Evolutionary conservation across 2,329 filamentous ascomycete species (phyloP), one percentile per base, ranked within the genome.

Genomic region (Nemania abortiva): DNA sequence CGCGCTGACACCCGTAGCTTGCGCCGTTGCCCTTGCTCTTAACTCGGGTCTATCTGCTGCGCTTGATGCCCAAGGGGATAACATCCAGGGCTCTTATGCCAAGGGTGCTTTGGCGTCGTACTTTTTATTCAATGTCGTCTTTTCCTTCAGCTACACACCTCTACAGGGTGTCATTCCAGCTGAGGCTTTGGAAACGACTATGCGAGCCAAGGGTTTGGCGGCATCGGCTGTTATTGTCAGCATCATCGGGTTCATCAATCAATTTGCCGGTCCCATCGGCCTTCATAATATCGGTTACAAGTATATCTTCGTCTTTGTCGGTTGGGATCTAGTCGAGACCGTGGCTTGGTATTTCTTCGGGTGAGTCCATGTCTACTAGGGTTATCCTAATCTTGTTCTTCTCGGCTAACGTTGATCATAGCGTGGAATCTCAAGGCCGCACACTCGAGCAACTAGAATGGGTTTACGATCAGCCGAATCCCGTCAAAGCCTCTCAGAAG

Each of bases 81-180:
- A 75, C 27, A 77, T 84, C 49, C 71, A 79, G 64, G 61, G 73
- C 3, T 79, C 76, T 2, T 84, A 82, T 66, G 84, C 78, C 49
- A 77, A 81, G 69, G 82, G 82, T 18, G 83, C 82, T 3, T 77
- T 85, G 50, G 82, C 83, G 2, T 82, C 82, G 22, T 85, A 85
- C 76, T 85, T 85, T 73, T 75, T 86, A 18, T 85, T 86, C 79
- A 84, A 85, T 74, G 75, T 84, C 31, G 77, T 84, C 66, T 85
- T 84, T 76, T 84, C 83, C 2, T 85, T 85, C 71, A 84, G 83
- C 49, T 85, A 85, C 73, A 85, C 84, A 1, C 84, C 84, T 0
- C 80, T 86, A 13, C 84, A 86, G 69, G 83, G 81, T 65, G 82
- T 84, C 52, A 81, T 85, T 49, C 83, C 83, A 1, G 81, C 82